Conservation (phyloP, 768 basidiomycete species). For the Termitomyces heimii region DNA sequence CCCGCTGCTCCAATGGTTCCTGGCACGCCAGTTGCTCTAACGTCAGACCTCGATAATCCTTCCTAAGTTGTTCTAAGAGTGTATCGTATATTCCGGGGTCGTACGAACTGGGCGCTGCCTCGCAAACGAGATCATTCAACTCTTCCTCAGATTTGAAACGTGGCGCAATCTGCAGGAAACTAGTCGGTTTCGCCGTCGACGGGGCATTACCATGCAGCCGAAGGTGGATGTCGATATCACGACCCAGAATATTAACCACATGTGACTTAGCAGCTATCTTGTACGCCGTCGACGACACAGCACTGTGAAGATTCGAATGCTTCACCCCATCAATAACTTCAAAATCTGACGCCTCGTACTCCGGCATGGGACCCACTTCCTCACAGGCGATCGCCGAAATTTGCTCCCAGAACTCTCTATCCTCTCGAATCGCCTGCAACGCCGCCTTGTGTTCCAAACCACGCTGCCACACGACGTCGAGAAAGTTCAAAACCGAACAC, state of each 20-base stretch:
- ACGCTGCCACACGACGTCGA: slow-evolving; percentile 77
- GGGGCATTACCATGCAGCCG: slow-evolving; percentile 31
- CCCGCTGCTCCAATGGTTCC: slow-evolving; percentile 59
- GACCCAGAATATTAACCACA: slow-evolving; percentile 66
- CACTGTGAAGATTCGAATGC: slow-evolving; percentile 53
- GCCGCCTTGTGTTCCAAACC: slow-evolving; percentile 63
- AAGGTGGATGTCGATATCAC: slow-evolving; percentile 65
- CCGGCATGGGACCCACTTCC: slow-evolving; percentile 71
- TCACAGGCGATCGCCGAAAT: slow-evolving; percentile 56
- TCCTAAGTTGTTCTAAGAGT: slow-evolving; percentile 42
- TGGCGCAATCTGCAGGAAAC: slow-evolving; percentile 51
- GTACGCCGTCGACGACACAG: slow-evolving; percentile 59
- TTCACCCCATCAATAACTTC: slow-evolving; percentile 40
- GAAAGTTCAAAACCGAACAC: slow-evolving; percentile 66
- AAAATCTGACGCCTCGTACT: slow-evolving; percentile 51
- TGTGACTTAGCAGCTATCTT: slow-evolving; percentile 67
- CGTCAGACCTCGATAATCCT: slow-evolving; percentile 51
- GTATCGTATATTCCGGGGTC: slow-evolving; percentile 67
- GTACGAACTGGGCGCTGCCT: slow-evolving; percentile 67
- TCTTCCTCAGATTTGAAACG: slow-evolving; percentile 59
- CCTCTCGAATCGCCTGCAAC: slow-evolving; percentile 50
- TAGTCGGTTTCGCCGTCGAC: slow-evolving; percentile 44
- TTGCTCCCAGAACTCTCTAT: slow-evolving; percentile 65
- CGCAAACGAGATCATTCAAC: slow-evolving; percentile 58
- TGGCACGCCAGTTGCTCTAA: slow-evolving; percentile 61